Percentiles rank a stretch among this genome's conserved stretches.
These are phyloP conservation scores for Osmanthus fragrans DNA, from an alignment of 257 asterid species.

Conservation along the genomic window DNA sequence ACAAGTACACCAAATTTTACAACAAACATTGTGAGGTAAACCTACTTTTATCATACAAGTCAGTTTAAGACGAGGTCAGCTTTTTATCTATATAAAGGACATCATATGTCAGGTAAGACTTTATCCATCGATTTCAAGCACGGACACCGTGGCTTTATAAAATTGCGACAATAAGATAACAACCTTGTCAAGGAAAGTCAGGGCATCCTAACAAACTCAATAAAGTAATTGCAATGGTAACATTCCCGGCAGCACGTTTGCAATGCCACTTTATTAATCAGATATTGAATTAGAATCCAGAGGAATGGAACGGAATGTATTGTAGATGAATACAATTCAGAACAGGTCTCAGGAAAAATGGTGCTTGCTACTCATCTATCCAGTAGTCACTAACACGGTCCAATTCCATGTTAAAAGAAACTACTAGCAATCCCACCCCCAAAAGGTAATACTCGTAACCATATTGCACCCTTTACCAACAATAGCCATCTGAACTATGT, in stretches of 20 bases:
- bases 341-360: not conserved
- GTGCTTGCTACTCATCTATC: slow-evolving; percentile 4
- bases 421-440: slow-evolving; percentile 1
- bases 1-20: too few species aligned
- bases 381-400: not conserved
- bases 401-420: not conserved
- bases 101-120: too few species aligned
- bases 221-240: not conserved
- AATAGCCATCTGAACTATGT: not conserved
- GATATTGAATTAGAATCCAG: not conserved
- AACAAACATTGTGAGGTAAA: too few species aligned
- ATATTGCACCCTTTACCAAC: not conserved
- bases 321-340: not conserved
- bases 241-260: not conserved
- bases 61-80: too few species aligned
- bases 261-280: not conserved
- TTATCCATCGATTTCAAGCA: too few species aligned
- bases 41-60: too few species aligned
- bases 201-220: not conserved
- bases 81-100: too few species aligned
- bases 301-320: not conserved
- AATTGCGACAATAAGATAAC: not conserved
- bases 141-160: too few species aligned
- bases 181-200: not conserved
- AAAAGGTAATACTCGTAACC: not conserved